Base-by-base conservation (phyloP, 106 monocot species). In the Platanthera guangdongensis region DNA sequence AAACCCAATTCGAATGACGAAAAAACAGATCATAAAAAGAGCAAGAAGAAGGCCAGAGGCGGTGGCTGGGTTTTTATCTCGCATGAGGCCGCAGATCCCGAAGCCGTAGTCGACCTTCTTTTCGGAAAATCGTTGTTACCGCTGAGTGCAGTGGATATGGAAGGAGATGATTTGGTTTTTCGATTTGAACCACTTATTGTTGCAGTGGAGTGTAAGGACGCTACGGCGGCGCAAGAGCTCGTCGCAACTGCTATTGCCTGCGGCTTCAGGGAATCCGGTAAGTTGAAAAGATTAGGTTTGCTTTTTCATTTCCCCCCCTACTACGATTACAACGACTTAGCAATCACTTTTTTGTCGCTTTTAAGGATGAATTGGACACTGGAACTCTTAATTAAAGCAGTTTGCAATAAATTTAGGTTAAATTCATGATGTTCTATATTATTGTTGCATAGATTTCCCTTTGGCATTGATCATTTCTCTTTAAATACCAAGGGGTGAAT, bases 261-360 rank as follows among this genome's bases (percentile, higher is more conserved):
- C 50, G 95, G 95, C 73, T 92, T 95, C 54, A 83, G 95, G 64
- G 95, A 95, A 71, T 95, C 95, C 3, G 95, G 92, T 90, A 63
- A 88, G 84, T 72, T 21, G 18, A 7, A 70, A 15, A n/a, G 13
- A 9, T 53, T 53, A 10, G 14, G 53, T 39, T 39, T 39, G 39
- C 39, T 39, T 39, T 39, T 39, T 1, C 39, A 39, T 39, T 1
- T 39, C 39, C 39, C 39, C 39, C 39, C 39, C 39, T 39, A 39
- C 39, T 1, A 1, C 39, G 39, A 1, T 39, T 39, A 39, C 39
- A 32, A 30, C 11, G 12, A 32, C 65, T 65, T 65, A 65, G 65
- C 30, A 11, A 11, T 3, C 10, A 32, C 39, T 39, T 39, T 30
- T 30, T 10, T 65, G 12, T 30, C 4, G 30, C 30, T 30, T 65